Base-by-base conservation (phyloP, 371 early-diverging fungal species). In the Rhizopus microsporus region DNA sequence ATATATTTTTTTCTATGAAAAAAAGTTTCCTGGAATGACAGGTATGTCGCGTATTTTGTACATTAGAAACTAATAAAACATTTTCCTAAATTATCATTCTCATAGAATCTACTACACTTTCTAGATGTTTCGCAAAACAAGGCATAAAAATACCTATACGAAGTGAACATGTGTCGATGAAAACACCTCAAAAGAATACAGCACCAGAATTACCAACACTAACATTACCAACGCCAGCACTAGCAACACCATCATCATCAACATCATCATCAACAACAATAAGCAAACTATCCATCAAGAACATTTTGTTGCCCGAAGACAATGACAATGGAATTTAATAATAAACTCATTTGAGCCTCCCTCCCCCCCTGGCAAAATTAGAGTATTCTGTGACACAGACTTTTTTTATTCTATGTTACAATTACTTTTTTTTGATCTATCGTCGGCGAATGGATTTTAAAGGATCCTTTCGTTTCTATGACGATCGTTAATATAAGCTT, bases 71-170 rank as follows among this genome's bases (percentile, higher is more conserved):
- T 17, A 30, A 38, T 34, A 57, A 43, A 38, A 38, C 30, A 40
- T 37, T 35, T 40, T 7, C 16, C 16, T 15, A 37, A 46, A 9
- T 7, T 46, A 4, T 7, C 12, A 23, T 45, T 51, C 32, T 29
- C 51, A 9, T 65, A 87, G 80, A 76, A 58, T 88, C 87, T 0
- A 87, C 87, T 1, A 62, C 70, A 7, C 68, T 89, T 0, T 87
- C 87, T 10, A 81, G 78, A 61, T 78, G 81, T 56, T 88, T 89
- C 64, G 82, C 86, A 17, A 74, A 72, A 45, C 86, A 88, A 63
- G 86, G 87, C 2, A 74, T 86, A 29, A 81, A 84, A 56, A 87
- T 86, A 42, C 81, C 87, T 12, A 84, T 89, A 47, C 75, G 86
- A 17, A 80, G 35, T 12, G 60, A 54, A 44, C 8, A 13, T 5